phyloP scores from a whole-genome alignment of 2,329 filamentous ascomycete species.

The Fusarium proliferatum region DNA sequence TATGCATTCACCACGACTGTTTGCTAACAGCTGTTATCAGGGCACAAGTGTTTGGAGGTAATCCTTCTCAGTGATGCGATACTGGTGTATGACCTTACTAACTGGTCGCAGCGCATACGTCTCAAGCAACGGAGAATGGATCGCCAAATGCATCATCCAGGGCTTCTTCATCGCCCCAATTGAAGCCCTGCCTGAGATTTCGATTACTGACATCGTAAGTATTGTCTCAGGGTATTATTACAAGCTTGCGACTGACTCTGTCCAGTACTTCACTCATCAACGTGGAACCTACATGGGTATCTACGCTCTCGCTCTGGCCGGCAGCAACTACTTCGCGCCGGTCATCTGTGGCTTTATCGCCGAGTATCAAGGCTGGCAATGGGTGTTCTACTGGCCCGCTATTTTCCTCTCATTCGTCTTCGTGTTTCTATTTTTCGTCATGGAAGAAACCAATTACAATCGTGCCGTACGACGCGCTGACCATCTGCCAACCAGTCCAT shows the following conservation, averaged over 20 bases:
- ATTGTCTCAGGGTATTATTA: rapidly evolving
- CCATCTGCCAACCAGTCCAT: not conserved
- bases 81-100: rapidly evolving
- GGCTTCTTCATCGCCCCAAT: constrained; percentile 59
- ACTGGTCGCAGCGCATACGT: constrained; percentile 48
- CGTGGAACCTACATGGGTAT: constrained; percentile 56
- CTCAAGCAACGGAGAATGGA: constrained; percentile 55
- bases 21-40: not conserved
- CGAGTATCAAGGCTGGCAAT: constrained; percentile 54
- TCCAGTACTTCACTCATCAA: constrained; percentile 54
- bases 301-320: constrained; percentile 54
- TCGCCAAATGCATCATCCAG: constrained; percentile 57
- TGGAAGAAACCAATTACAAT: constrained; percentile 69
- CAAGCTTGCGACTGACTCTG: not conserved
- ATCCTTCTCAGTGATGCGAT: rapidly evolving
- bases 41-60: constrained; percentile 44
- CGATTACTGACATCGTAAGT: constrained; percentile 54
- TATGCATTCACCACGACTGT: rapidly evolving
- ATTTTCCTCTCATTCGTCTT: constrained; percentile 52
- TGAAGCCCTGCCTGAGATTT: constrained; percentile 59
- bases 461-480: constrained; percentile 34
- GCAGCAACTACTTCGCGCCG: constrained; percentile 58
- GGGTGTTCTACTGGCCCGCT: constrained; percentile 58
- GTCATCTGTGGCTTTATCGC: constrained; percentile 59
- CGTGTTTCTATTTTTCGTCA: constrained; percentile 63